Conservation (phyloP, 805 yeast genomes). For the Pichia thaimueangensis region DNA sequence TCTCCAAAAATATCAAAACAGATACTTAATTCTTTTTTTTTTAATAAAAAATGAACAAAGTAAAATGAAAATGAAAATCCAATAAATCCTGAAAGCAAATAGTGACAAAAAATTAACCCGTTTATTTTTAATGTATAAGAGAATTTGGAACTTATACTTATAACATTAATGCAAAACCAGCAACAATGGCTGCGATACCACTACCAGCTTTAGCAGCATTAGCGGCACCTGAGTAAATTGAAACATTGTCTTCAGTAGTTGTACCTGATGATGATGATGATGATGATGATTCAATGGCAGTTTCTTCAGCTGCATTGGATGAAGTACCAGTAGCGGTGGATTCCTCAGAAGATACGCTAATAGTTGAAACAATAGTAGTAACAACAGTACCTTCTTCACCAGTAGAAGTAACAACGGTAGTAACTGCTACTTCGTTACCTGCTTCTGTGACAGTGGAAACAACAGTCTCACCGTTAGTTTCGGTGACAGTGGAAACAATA, state of each 20-base stretch:
- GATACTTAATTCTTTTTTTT: too few species aligned
- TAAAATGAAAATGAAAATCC: neutral
- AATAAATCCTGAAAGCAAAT: too few species aligned
- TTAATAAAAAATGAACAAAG: neutral
- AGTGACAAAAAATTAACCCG: neutral
- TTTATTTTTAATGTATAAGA: neutral
- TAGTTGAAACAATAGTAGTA: too few species aligned
- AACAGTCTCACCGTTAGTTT: too few species aligned
- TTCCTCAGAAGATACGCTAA: too few species aligned
- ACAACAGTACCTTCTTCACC: too few species aligned
- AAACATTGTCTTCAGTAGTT: slow-evolving; percentile 7
- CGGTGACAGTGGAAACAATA: too few species aligned
- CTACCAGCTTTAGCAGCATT: slow-evolving; percentile 1
- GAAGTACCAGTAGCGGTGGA: slow-evolving; percentile 8
- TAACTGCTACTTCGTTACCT: too few species aligned
- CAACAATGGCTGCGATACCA: slow-evolving; percentile 2
- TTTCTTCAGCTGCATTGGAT: neutral
- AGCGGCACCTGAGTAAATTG: slow-evolving; percentile 16
- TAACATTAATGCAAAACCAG: slow-evolving; percentile 7
- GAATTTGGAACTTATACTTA: slow-evolving; percentile 2
- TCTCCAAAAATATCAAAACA: slow-evolving; percentile 8
- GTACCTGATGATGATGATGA: neutral
- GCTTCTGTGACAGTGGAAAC: too few species aligned
- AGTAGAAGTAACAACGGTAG: too few species aligned
- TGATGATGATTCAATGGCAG: slow-evolving; percentile 1